Base-by-base conservation (phyloP, 257 asterid genomes). In the Jacaranda copaia region DNA sequence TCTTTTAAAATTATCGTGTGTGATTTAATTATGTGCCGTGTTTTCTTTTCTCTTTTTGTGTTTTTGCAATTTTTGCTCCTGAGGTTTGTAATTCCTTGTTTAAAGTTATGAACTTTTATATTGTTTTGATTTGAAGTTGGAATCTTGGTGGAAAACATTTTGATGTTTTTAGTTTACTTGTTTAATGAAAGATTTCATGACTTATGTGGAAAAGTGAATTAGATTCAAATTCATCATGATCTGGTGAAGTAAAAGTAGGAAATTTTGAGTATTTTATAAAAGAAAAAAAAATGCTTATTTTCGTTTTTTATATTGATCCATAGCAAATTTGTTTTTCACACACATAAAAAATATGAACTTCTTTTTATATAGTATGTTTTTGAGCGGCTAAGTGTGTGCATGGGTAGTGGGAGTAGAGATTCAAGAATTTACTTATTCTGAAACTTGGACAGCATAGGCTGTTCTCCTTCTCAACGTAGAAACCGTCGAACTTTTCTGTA, bases 391-490 rank as follows among this genome's bases (percentile, higher is more conserved):
- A 15, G 79, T 42, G 70, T 58, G 80, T 68, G 82, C 75, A 35
- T 45, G 57, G 56, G 40, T 16, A 55, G 36, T 19, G 71, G 75
- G 62, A 56, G 51, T 55, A 42, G 49, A 67, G 76, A 60, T 20
- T 59, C 35, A 19, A 66, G 63, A 74, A 38, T 73, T 69, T 43
- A 68, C 73, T 58, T 18, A 6, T 55, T 36, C 46, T 62, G 72
- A 55, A 58, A 64, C 67, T 74, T n/a, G 49, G 77, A 56, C 40
- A 43, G 61, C 68, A 8, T 32, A 46, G 46, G 55, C 51, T 60
- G 58, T 58, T 67, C 80, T 78, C 77, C 86, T 83, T 79, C 8
- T 81, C 91, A 67, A 87, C 86, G 85, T 87, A 85, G 89, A 85
- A 85, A 83, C 72, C 84, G 82, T 46, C 85, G 79, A 85, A 63